A percentile compares a stretch with the other conserved stretches of the same genome.
Evolutionary conservation across 495 filamentous ascomycete genomes (phyloP).

Genomic region (Xylaria sp.): DNA sequence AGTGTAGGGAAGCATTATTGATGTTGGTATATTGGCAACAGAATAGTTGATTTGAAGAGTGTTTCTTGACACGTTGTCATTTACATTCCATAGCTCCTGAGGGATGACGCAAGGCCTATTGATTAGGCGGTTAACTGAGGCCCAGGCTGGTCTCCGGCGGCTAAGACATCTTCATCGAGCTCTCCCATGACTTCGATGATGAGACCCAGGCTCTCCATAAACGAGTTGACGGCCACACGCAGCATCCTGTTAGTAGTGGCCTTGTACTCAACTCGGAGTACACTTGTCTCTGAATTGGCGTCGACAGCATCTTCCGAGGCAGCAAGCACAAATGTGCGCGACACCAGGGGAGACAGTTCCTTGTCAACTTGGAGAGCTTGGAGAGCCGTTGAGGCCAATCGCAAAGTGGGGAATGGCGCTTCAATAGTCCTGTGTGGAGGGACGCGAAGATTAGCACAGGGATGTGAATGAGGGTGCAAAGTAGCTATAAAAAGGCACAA

Average conservation of each 20-base stretch:
- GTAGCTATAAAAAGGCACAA: background rate
- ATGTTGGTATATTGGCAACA: background rate
- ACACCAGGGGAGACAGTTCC: slow-evolving; percentile 85
- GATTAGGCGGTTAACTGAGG: background rate
- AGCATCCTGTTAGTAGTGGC: slow-evolving; percentile 97
- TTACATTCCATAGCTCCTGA: background rate
- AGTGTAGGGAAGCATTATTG: background rate
- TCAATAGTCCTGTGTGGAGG: slow-evolving; percentile 71
- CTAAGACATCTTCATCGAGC: slow-evolving; percentile 84
- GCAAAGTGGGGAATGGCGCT: slow-evolving; percentile 82
- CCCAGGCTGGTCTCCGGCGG: slow-evolving; percentile 26
- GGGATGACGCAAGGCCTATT: background rate
- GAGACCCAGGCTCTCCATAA: slow-evolving; percentile 87
- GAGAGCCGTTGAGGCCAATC: slow-evolving; percentile 78
- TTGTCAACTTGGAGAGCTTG: slow-evolving; percentile 82
- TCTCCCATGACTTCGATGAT: slow-evolving; percentile 87
- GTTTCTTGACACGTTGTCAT: background rate
- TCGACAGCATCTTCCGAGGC: slow-evolving; percentile 40
- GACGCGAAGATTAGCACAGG: slow-evolving; percentile 29
- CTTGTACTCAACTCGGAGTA: slow-evolving; percentile 78
- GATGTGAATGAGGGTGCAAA: slow-evolving; percentile 15
- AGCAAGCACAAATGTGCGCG: slow-evolving; percentile 69
- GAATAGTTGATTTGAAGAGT: background rate
- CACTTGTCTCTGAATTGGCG: slow-evolving; percentile 54
- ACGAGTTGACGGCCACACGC: slow-evolving; percentile 96